Percentiles rank a stretch among this genome's conserved stretches.
Evolutionary conservation across 768 basidiomycete genomes (phyloP).

Genomic region (Podaxis sp.): DNA sequence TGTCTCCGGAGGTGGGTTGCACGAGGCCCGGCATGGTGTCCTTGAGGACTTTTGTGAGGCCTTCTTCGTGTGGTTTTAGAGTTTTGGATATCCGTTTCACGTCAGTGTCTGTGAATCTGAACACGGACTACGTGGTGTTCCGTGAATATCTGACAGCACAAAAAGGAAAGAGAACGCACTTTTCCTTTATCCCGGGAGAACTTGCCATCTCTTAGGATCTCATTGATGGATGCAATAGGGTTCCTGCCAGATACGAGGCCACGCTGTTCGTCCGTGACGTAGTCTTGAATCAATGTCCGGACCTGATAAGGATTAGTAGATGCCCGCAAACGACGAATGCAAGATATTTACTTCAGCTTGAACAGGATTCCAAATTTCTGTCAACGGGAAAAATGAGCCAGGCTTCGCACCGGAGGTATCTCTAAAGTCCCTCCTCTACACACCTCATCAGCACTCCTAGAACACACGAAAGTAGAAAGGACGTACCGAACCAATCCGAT

Average conservation of each 20-base stretch:
- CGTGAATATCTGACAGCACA: neutral
- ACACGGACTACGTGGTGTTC: constrained; percentile 60
- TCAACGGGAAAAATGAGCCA: constrained; percentile 74
- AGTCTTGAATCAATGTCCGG: constrained; percentile 79
- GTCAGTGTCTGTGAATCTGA: constrained; percentile 92
- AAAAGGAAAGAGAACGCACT: constrained; percentile 37
- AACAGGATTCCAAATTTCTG: constrained; percentile 86
- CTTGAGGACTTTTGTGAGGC: constrained; percentile 77
- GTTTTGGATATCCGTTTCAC: constrained; percentile 63
- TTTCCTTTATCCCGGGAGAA: constrained; percentile 78
- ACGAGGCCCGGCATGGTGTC: constrained; percentile 95
- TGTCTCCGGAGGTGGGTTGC: constrained; percentile 61
- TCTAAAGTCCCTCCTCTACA: constrained; percentile 85
- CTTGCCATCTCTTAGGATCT: constrained; percentile 83
- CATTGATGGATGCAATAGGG: constrained; percentile 91
- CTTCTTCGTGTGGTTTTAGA: constrained; percentile 80
- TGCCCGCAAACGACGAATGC: constrained; percentile 1
- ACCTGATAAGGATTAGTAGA: constrained; percentile 49
- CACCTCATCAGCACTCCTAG: constrained; percentile 12
- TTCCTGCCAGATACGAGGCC: constrained; percentile 78
- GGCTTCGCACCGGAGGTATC: constrained; percentile 81
- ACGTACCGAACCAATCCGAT: constrained; percentile 88
- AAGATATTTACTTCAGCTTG: constrained; percentile 75
- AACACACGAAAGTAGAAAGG: constrained; percentile 1
- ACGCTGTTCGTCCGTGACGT: constrained; percentile 90